A percentile compares a stretch with the other conserved stretches of the same genome.
Conservation (phyloP, 176 grass and related monocot species). For the Oryza coarctata region DNA sequence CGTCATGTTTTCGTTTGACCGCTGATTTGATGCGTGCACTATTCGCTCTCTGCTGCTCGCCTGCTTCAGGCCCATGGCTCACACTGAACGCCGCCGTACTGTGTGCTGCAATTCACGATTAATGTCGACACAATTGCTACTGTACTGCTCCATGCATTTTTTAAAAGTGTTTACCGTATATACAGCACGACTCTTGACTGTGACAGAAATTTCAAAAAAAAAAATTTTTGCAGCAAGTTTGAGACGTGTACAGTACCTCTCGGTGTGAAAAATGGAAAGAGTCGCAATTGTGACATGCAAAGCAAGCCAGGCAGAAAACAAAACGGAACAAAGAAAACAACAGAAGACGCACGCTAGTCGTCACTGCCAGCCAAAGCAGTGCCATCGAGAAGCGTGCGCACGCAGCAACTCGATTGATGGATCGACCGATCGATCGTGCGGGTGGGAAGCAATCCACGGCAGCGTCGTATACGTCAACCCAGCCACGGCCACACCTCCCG, state of each 20-base stretch:
- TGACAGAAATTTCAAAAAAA: too few relatives aligned
- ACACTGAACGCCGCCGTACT: conserved; percentile 6
- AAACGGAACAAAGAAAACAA: background rate
- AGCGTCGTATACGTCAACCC: background rate
- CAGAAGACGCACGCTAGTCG: background rate
- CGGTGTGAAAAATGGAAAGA: too few relatives aligned
- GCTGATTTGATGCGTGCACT: conserved; percentile 29
- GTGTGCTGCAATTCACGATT: background rate
- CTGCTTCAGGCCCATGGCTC: background rate
- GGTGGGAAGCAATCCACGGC: background rate
- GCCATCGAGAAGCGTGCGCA: background rate
- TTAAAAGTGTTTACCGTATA: too few relatives aligned
- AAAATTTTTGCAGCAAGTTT: too few relatives aligned
- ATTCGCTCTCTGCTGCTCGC: background rate
- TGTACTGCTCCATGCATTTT: too few relatives aligned
- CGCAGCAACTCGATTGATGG: background rate
- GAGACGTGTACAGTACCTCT: too few relatives aligned
- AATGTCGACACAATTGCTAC: too few relatives aligned
- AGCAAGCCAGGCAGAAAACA: background rate
- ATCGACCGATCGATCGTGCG: background rate
- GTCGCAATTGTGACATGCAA: background rate
- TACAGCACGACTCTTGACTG: too few relatives aligned
- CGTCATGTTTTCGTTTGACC: background rate
- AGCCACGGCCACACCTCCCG: background rate
- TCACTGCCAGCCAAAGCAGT: background rate